A percentile compares a stretch with the other conserved stretches of the same genome.
Conservation (phyloP, 169 alveolate genomes). For the Cryptosporidium andersoni region DNA sequence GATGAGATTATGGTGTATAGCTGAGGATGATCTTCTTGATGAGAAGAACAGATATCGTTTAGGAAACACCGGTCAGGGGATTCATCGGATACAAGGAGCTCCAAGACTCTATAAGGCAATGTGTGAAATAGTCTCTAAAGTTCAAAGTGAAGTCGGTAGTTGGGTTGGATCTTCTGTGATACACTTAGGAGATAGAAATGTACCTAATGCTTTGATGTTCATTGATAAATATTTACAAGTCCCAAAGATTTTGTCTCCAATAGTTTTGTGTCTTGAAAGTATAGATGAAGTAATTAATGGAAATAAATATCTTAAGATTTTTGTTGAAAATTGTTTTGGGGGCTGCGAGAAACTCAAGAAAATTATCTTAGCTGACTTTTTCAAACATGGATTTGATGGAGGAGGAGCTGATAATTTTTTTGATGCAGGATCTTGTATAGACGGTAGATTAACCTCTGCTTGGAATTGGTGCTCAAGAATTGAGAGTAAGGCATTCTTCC, state of each 20-base stretch:
- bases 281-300: constrained; percentile 84
- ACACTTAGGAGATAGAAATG: constrained; percentile 91
- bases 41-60: constrained; percentile 83
- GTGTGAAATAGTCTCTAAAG: constrained; percentile 82
- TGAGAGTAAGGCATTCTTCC: constrained; percentile 89
- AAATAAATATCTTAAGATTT: constrained; percentile 78
- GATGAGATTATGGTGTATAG: constrained; percentile 89
- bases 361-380: constrained; percentile 89
- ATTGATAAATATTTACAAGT: constrained; percentile 91
- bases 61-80: constrained; percentile 90
- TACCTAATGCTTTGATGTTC: constrained; percentile 91
- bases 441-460: constrained; percentile 92
- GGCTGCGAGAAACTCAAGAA: constrained; percentile 77
- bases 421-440: constrained; percentile 95
- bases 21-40: constrained; percentile 89
- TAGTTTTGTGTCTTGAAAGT: constrained; percentile 87
- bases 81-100: constrained; percentile 76
- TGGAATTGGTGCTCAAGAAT: constrained; percentile 93
- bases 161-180: constrained; percentile 93
- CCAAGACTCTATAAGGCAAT: constrained; percentile 80
- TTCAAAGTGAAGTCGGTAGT: constrained; percentile 82
- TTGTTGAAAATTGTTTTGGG: constrained; percentile 84
- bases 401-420: constrained; percentile 93
- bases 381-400: constrained; percentile 93
- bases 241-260: constrained; percentile 89